Evolutionary conservation across 2,329 filamentous ascomycete species (phyloP), one percentile per base, ranked within the genome.

Genomic region (Paecilomyces niveus): DNA sequence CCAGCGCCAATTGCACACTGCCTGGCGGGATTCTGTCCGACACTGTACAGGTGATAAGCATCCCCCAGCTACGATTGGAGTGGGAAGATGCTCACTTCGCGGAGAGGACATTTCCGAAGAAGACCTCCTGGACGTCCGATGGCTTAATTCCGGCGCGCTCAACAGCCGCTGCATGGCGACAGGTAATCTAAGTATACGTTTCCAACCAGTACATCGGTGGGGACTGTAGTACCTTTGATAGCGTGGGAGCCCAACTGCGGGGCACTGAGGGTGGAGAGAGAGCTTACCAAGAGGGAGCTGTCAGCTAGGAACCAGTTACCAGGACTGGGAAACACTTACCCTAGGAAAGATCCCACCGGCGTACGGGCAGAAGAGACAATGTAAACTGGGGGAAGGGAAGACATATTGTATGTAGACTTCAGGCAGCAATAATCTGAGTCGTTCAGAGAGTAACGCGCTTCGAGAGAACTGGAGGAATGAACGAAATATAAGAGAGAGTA

Each of bases 61-160:
- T 61, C 54, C 39, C 58, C 55, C 54, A 54, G 54, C 7, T 39
- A 55, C 49, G 10, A 35, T 54, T 2, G 50, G 39, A 35, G 31
- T 18, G 57, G 49, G 56, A 63, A 39, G 18, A 15, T 39, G 71
- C 82, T 68, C 83, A 96, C 92, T 93, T 92, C 75, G 93, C 94
- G 60, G 92, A 96, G 70, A 99, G 85, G 66, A 99, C 94, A 81
- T 99, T 99, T 76, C 94, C 94, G 73, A 97, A 95, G 82, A 94
- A 95, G 72, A 99, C 91, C 76, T 99, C 94, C 74, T 99, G 87
- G 59, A 99, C 90, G 74, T 96, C 86, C 70, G 92, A 86, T 57
- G 91, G 83, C 80, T 95, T 92, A 79, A 99, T 86, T 70, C 88
- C 84, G 58, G 89, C 90, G 70, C 91, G 89, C 78, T 92, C 89